A percentile compares a stretch with the other conserved stretches of the same genome.
phyloP scores from a whole-genome alignment of 2,329 filamentous ascomycete species.

The Nannizziopsis arthrosporioides region DNA sequence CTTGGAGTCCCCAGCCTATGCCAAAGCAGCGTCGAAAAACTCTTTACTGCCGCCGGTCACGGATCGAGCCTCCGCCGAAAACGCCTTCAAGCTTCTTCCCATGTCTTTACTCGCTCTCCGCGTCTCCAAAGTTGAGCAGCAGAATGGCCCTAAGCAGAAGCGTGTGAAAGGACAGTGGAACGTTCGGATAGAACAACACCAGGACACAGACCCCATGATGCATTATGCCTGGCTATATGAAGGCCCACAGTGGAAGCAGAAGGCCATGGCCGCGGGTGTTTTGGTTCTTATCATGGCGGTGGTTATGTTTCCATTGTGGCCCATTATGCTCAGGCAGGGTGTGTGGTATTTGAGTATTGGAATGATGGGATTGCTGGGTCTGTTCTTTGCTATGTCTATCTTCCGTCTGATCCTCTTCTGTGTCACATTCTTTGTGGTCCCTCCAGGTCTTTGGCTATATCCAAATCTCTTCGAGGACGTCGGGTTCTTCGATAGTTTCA shows the following conservation, averaged over 20 bases:
- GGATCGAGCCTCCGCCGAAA: conserved; percentile 79
- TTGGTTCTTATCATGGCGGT: conserved; percentile 73
- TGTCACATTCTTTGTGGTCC: conserved; percentile 69
- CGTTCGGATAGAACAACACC: conserved; percentile 89
- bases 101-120: conserved; percentile 88
- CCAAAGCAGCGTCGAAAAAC: conserved; percentile 69
- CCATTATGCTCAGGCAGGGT: conserved; percentile 74
- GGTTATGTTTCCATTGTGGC: conserved; percentile 95
- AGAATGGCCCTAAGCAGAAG: conserved; percentile 66
- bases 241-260: conserved; percentile 83
- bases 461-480: conserved; percentile 98
- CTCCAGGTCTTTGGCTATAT: conserved; percentile 94
- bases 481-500: conserved; percentile 95
- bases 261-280: conserved; percentile 76
- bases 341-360: conserved; percentile 97
- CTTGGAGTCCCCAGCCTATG: conserved; percentile 77
- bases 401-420: conserved; percentile 92
- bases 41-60: conserved; percentile 75
- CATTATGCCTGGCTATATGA: conserved; percentile 98
- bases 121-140: conserved; percentile 68
- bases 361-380: conserved; percentile 72
- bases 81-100: conserved; percentile 87
- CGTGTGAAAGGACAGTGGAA: conserved; percentile 93
- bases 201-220: conserved; percentile 55
- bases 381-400: conserved; percentile 97